Conservation (phyloP, 208 protist genomes). For the Novymonas esmeraldas region DNA sequence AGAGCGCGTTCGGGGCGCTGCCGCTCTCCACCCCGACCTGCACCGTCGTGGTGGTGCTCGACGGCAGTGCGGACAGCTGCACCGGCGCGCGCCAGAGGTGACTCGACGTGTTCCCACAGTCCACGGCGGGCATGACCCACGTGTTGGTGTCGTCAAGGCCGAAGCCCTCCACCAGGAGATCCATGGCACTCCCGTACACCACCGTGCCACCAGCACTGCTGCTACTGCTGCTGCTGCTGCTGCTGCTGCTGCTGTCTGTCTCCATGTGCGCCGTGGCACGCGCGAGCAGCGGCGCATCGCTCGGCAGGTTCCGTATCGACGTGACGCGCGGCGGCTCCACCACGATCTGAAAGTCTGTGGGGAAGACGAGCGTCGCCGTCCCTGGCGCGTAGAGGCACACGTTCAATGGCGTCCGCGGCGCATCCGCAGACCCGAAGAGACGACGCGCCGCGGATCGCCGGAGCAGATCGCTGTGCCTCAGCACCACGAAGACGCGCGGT, state of each 20-base stretch:
- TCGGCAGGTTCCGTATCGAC: slow-evolving; percentile 42
- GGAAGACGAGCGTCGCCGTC: slow-evolving; percentile 50
- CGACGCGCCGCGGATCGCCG: slow-evolving; percentile 30
- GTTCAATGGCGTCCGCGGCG: slow-evolving; percentile 34
- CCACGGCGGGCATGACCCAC: slow-evolving; percentile 63
- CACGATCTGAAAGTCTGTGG: slow-evolving; percentile 53
- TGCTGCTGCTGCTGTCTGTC: not conserved
- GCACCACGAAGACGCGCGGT: slow-evolving; percentile 39
- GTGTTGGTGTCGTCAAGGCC: slow-evolving; percentile 48
- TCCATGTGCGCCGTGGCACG: slow-evolving; percentile 17
- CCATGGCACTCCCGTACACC: slow-evolving; percentile 61
- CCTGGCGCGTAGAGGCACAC: slow-evolving; percentile 72
- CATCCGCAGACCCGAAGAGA: slow-evolving; percentile 37
- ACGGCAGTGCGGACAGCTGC: slow-evolving; percentile 55
- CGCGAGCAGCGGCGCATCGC: slow-evolving; percentile 28
- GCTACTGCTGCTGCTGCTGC: slow-evolving; percentile 6
- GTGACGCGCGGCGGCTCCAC: slow-evolving; percentile 50
- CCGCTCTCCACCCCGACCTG: slow-evolving; percentile 14
- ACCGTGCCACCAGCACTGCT: slow-evolving; percentile 31
- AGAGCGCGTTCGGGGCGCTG: slow-evolving; percentile 1
- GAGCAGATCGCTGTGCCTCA: slow-evolving; percentile 41
- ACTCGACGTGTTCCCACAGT: slow-evolving; percentile 67
- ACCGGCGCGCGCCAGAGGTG: slow-evolving; percentile 68
- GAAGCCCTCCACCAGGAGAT: slow-evolving; percentile 73
- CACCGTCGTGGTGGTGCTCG: slow-evolving; percentile 16